A percentile compares a stretch with the other conserved stretches of the same genome.
Conservation (phyloP, 1,284 basidiomycete genomes). For the Neolentinus lepideus region DNA sequence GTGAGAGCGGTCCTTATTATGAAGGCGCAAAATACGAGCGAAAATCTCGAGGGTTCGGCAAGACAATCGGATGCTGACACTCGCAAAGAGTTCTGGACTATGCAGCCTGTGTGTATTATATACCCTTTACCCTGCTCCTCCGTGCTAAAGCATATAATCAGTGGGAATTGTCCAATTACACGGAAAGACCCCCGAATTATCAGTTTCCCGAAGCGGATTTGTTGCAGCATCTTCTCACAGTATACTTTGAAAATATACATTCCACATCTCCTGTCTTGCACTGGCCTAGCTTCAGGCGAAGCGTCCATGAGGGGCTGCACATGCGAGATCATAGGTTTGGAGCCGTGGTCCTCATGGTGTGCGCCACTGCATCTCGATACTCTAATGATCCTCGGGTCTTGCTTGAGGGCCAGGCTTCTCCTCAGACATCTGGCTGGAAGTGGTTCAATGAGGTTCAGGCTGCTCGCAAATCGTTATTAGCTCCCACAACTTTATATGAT, state of each 20-base stretch:
- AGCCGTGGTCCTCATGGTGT: slow-evolving; percentile 35
- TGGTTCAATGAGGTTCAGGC: slow-evolving; percentile 29
- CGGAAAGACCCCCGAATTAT: slow-evolving; percentile 23
- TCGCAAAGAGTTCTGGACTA: not conserved
- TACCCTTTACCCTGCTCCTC: not conserved
- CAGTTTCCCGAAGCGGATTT: slow-evolving; percentile 61
- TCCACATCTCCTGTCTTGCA: slow-evolving; percentile 69
- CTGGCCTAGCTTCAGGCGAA: slow-evolving; percentile 58
- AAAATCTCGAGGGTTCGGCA: not conserved
- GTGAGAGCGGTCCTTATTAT: not conserved
- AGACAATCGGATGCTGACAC: not conserved
- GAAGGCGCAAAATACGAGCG: not conserved
- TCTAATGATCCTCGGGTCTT: slow-evolving; percentile 35
- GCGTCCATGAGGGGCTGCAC: slow-evolving; percentile 27
- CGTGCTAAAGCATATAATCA: not conserved
- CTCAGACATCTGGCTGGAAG: slow-evolving; percentile 37
- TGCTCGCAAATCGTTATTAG: not conserved
- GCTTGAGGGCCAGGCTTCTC: slow-evolving; percentile 5
- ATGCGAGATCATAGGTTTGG: slow-evolving; percentile 32
- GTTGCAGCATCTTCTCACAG: slow-evolving; percentile 49
- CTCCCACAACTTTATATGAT: slow-evolving; percentile 1
- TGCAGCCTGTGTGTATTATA: not conserved
- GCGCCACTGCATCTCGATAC: slow-evolving; percentile 37
- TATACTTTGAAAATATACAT: slow-evolving; percentile 65
- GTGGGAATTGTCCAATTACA: slow-evolving; percentile 24